Conservation (phyloP, 805 yeast species). For the Lipomyces orientalis region DNA sequence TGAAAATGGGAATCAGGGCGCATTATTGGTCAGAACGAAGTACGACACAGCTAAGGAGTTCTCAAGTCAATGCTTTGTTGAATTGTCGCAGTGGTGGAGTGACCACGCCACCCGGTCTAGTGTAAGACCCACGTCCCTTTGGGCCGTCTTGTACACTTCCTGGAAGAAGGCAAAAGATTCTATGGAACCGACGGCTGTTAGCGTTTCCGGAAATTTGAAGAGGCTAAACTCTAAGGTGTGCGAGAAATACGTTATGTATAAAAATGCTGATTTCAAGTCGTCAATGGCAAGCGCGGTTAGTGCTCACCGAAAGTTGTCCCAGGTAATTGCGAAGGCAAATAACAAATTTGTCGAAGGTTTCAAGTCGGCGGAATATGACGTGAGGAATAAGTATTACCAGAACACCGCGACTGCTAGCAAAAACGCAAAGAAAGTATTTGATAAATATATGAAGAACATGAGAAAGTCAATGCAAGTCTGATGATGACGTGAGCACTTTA, state of each 20-base stretch:
- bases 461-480: background rate
- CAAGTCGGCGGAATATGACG: background rate
- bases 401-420: constrained; percentile 5
- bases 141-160: background rate
- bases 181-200: background rate
- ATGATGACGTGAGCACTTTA: background rate
- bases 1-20: background rate
- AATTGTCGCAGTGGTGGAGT: background rate
- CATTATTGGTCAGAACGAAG: background rate
- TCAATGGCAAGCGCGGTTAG: background rate
- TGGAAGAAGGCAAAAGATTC: background rate
- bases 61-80: background rate
- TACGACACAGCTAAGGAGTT: background rate
- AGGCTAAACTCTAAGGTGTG: background rate
- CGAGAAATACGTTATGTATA: background rate
- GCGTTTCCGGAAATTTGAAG: background rate
- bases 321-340: background rate
- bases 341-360: constrained; percentile 1
- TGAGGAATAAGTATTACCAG: background rate
- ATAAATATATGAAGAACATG: background rate
- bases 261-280: background rate
- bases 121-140: background rate
- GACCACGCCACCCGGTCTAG: background rate
- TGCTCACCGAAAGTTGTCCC: background rate
- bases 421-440: background rate